Percentiles rank a stretch among this genome's conserved stretches.
Evolutionary conservation across 208 protist genomes (phyloP).

Genomic region (Wallacemonas sp.): DNA sequence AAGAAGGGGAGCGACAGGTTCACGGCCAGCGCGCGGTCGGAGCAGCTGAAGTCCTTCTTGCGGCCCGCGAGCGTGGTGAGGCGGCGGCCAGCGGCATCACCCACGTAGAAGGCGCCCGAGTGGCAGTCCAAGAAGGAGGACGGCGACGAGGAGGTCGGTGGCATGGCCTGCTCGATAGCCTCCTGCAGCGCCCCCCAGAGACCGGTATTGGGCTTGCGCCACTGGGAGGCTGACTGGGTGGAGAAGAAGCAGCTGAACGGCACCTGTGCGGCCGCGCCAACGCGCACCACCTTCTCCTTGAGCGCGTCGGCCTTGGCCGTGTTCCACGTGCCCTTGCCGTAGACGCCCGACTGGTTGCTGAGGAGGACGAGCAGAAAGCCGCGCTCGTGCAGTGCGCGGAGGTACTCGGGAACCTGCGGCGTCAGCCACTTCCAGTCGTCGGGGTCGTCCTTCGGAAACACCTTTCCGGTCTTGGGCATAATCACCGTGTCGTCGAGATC

Average conservation of each 20-base stretch:
- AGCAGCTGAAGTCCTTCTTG: slow-evolving; percentile 93
- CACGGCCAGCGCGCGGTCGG: slow-evolving; percentile 89
- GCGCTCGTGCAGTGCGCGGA: slow-evolving; percentile 51
- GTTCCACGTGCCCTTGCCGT: slow-evolving; percentile 49
- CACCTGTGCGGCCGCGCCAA: slow-evolving; percentile 43
- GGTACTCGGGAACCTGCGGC: slow-evolving; percentile 34
- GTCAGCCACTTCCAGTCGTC: slow-evolving; percentile 71
- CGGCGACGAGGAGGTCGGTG: neutral
- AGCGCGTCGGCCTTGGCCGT: slow-evolving; percentile 55
- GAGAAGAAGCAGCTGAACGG: slow-evolving; percentile 82
- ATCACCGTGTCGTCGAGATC: slow-evolving; percentile 84
- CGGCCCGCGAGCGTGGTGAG: slow-evolving; percentile 52
- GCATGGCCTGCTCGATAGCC: slow-evolving; percentile 29
- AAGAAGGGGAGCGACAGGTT: slow-evolving; percentile 88
- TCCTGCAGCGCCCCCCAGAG: slow-evolving; percentile 87
- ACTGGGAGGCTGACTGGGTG: slow-evolving; percentile 58
- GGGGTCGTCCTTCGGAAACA: slow-evolving; percentile 63
- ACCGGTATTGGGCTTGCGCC: slow-evolving; percentile 85
- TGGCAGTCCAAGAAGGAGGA: slow-evolving; percentile 22
- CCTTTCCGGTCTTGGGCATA: slow-evolving; percentile 48
- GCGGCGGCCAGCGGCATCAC: slow-evolving; percentile 91
- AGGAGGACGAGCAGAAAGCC: slow-evolving; percentile 90
- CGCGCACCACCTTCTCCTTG: slow-evolving; percentile 45
- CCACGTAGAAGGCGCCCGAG: slow-evolving; percentile 84
- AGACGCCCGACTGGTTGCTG: slow-evolving; percentile 93